Percentiles rank a stretch among this genome's conserved stretches.
Conservation (phyloP, 2,329 filamentous ascomycete species). For the Stromatinia cepivora region DNA sequence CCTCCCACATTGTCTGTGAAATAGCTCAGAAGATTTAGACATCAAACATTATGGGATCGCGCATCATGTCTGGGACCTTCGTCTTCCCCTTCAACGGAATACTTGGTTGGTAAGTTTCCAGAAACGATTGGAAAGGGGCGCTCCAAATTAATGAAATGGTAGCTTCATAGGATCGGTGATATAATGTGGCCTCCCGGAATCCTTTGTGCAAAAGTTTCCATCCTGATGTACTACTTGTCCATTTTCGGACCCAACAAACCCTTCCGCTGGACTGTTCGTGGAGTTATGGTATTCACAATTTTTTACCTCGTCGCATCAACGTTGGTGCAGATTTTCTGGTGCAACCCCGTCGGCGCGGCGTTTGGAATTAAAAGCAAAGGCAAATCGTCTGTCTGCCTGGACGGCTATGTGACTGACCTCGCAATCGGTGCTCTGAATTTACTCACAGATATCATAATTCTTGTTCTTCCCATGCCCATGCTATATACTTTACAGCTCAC, state of each 20-base stretch:
- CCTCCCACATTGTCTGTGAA: neutral
- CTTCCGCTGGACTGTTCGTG: neutral
- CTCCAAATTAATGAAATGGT: neutral
- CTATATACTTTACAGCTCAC: neutral
- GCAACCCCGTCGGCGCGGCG: neutral
- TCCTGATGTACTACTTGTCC: neutral
- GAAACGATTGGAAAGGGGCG: neutral
- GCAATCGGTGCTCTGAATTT: neutral
- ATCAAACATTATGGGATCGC: neutral
- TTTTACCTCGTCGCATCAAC: neutral
- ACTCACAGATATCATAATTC: neutral
- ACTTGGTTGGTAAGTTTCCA: neutral
- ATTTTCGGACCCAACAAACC: neutral
- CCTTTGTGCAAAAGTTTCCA: neutral
- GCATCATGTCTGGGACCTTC: neutral
- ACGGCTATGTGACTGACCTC: neutral
- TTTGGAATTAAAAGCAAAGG: neutral
- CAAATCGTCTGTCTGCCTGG: neutral
- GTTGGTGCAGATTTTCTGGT: neutral
- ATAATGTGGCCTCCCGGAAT: neutral
- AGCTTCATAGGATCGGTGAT: neutral
- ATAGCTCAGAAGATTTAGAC: slow-evolving; percentile 2
- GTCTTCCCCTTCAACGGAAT: neutral
- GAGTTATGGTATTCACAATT: neutral
- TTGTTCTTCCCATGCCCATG: neutral